These are phyloP conservation scores for Arabis alpina DNA, from an alignment of 345 rosid genomes.

Conservation along the genomic window DNA sequence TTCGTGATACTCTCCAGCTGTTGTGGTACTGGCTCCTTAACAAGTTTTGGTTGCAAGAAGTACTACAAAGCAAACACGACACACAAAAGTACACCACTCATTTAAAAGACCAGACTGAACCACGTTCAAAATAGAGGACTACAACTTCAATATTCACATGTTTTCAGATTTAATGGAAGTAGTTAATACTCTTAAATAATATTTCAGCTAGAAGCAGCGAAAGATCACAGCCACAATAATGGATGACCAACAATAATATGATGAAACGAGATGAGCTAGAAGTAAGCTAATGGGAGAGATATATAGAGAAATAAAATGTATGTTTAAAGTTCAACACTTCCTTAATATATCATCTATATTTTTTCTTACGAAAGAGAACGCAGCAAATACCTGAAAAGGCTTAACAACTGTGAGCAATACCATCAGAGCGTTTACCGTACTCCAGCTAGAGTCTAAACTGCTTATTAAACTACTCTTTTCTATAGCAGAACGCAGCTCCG, in stretches of 20 bases:
- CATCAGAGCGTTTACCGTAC: slow-evolving; percentile 61
- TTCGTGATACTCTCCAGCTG: slow-evolving; percentile 70
- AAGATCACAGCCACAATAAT: slow-evolving; percentile 5
- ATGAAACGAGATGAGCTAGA: too few species aligned
- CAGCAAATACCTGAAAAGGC: slow-evolving; percentile 75
- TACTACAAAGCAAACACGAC: slow-evolving; percentile 52
- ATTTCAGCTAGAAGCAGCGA: slow-evolving; percentile 24
- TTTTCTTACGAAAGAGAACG: slow-evolving; percentile 8
- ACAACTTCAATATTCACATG: slow-evolving; percentile 21
- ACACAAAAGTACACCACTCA: neutral
- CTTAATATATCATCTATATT: neutral
- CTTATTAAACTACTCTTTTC: slow-evolving; percentile 59
- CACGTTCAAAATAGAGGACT: slow-evolving; percentile 13
- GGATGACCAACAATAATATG: neutral
- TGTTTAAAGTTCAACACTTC: slow-evolving; percentile 3
- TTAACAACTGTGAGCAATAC: slow-evolving; percentile 68
- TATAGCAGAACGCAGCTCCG: slow-evolving; percentile 62
- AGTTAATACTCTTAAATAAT: neutral
- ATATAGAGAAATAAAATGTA: neutral
- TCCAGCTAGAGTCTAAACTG: slow-evolving; percentile 51
- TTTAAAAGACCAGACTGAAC: slow-evolving; percentile 12
- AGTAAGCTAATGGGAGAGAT: neutral
- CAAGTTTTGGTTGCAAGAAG: slow-evolving; percentile 81
- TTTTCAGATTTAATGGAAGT: slow-evolving; percentile 12
- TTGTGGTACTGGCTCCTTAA: slow-evolving; percentile 78